These are phyloP conservation scores for Hypoxylon sp. DNA, from an alignment of 2,329 filamentous ascomycete genomes.

Conservation along the genomic window DNA sequence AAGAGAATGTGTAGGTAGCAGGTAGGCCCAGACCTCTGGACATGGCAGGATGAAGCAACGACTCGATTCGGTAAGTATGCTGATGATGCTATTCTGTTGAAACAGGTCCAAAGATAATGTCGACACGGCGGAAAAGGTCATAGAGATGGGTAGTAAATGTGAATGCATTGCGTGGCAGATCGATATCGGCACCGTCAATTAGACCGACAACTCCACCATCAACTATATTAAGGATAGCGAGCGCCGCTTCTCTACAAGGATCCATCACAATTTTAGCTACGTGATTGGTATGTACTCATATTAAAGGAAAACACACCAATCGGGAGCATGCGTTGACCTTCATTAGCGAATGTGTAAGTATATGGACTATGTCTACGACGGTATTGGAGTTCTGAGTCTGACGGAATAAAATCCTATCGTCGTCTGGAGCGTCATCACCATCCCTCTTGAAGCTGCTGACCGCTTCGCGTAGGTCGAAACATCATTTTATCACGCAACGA, in stretches of 20 bases:
- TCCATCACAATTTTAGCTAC: slow-evolving; percentile 24
- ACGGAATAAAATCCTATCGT: slow-evolving; percentile 42
- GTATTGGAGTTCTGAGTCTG: slow-evolving; percentile 8
- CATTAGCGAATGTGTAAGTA: slow-evolving; percentile 38
- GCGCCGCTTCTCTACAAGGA: slow-evolving; percentile 49
- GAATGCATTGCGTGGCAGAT: slow-evolving; percentile 55
- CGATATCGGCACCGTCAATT: slow-evolving; percentile 55
- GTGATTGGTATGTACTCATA: slow-evolving; percentile 6
- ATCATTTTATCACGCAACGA: slow-evolving; percentile 47
- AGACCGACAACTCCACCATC: slow-evolving; percentile 51
- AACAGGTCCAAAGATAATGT: slow-evolving; percentile 49
- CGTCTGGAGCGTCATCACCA: slow-evolving; percentile 42
- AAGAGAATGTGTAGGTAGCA: slow-evolving; percentile 48
- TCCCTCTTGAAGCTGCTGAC: slow-evolving; percentile 19
- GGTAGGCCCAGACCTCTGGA: slow-evolving; percentile 40
- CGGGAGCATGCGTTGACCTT: slow-evolving; percentile 19
- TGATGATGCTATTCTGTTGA: slow-evolving; percentile 20
- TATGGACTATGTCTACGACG: slow-evolving; percentile 44
- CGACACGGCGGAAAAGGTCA: slow-evolving; percentile 49
- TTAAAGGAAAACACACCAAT: slow-evolving; percentile 19
- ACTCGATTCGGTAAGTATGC: slow-evolving; percentile 47
- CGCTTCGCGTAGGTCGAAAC: slow-evolving; percentile 39
- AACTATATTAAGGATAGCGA: slow-evolving; percentile 59
- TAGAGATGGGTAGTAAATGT: slow-evolving; percentile 49
- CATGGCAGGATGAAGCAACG: slow-evolving; percentile 35